Evolutionary conservation across 73 alveolate species (phyloP).

Genomic region (Paramecium tetraurelia): DNA sequence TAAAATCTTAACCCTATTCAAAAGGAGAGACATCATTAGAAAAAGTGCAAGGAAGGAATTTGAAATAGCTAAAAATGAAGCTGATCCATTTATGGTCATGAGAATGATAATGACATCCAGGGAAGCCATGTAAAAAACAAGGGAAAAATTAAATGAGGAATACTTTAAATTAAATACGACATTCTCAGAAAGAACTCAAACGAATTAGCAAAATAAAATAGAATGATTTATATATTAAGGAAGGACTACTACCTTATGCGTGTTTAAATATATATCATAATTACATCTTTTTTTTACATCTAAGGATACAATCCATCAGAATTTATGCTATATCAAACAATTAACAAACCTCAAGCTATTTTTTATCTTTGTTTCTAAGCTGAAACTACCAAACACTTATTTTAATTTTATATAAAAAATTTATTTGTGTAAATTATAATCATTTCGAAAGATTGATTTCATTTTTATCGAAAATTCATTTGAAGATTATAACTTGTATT

Average conservation of each 20-base stretch:
- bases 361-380: neutral
- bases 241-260: neutral
- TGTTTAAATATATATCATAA: neutral
- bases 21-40: conserved; percentile 58
- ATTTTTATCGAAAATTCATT: neutral
- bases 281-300: neutral
- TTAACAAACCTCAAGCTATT: too few species aligned
- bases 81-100: conserved; percentile 58
- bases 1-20: neutral
- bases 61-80: conserved; percentile 50
- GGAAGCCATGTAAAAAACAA: conserved; percentile 52
- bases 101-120: conserved; percentile 62
- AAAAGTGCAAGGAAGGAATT: conserved; percentile 63
- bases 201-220: neutral
- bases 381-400: neutral
- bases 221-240: neutral
- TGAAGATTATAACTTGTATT: neutral
- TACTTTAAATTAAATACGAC: neutral
- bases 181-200: neutral
- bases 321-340: too few species aligned
- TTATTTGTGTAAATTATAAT: too few species aligned
- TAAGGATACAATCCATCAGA: neutral
- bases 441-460: too few species aligned
- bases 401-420: too few species aligned
- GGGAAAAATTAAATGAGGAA: conserved; percentile 48